Base-by-base conservation (phyloP, 768 basidiomycete species). In the Hericium erinaceus region DNA sequence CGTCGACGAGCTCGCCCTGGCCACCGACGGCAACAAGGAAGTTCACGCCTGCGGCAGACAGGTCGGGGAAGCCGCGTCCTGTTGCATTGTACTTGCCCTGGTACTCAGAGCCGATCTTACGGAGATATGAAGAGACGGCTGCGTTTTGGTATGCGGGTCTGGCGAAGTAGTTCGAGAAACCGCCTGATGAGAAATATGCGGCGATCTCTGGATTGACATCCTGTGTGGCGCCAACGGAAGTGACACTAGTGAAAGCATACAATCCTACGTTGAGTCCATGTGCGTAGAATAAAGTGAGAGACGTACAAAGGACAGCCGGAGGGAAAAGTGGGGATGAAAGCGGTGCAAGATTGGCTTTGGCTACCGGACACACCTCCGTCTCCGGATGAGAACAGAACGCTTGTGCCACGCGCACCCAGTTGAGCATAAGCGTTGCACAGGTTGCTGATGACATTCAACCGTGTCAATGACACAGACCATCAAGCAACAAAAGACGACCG, bases 61-160 rank as follows among this genome's bases (percentile, higher is more conserved):
- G 67, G 67, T 80, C 78, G 28, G 80, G 79, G 68, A 72, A 80
- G 2, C 64, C 76, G 52, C 77, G 77, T 37, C 75, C 77, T 64
- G 57, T 68, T 28, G 52, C 51, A 60, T 65, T 68, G 61, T 68
- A 74, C 41, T 62, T 60, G 33, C 73, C 73, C 0, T 52, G 28
- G 60, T 68, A 64, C 8, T 65, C 65, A 56, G 48, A 56, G 41
- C 66, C 68, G 57, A 75, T 62, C 20, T 60, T 60, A n/a, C 64
- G 57, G 16, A 79, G 67, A 67, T 74, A 80, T 0, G 58, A 51
- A 2, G 52, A 58, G 9, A 79, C 75, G 2, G 68, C 74, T 28
- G 62, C 54, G 28, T 68, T 58, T 64, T 79, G 77, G 64, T 74
- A 80, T 28, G 56, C 50, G 2, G 71, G 70, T 24, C 16, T 49